A percentile compares a stretch with the other conserved stretches of the same genome.
Conservation (phyloP, 2,329 filamentous ascomycete genomes). For the Chaetomiaceae sp. region DNA sequence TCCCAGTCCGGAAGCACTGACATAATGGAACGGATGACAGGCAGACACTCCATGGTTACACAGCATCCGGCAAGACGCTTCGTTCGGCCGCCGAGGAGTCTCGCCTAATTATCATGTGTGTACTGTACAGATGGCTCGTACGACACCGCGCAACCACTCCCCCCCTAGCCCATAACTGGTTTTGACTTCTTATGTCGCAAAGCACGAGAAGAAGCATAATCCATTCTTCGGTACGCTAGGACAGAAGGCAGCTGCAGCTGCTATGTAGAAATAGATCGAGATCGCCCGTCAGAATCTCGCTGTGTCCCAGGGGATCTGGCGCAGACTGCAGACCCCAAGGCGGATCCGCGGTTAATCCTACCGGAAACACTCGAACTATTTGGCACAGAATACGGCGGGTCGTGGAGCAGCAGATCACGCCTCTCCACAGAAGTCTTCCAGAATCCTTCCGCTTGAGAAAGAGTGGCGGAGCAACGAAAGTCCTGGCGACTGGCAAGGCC, state of each 20-base stretch:
- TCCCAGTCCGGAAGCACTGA: not conserved
- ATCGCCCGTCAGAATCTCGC: too few relatives aligned
- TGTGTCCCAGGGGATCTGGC: too few relatives aligned
- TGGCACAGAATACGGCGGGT: not conserved
- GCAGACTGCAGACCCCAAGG: not conserved
- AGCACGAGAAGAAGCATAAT: too few relatives aligned
- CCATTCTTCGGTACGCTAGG: too few relatives aligned
- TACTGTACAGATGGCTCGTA: not conserved
- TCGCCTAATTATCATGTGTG: not conserved
- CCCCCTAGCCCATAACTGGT: too few relatives aligned
- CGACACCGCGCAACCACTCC: too few relatives aligned
- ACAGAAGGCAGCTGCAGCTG: too few relatives aligned
- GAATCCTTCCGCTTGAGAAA: conserved; percentile 1
- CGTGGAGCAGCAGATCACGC: not conserved
- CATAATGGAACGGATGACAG: not conserved
- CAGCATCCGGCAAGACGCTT: too few relatives aligned
- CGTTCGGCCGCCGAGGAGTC: not conserved
- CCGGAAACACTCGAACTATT: not conserved
- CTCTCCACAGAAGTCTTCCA: not conserved
- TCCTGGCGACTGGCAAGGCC: too few relatives aligned
- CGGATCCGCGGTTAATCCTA: not conserved
- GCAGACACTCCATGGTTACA: not conserved
- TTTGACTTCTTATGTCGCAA: too few relatives aligned
- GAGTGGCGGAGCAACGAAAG: not conserved
- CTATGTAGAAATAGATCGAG: too few relatives aligned